Conservation (phyloP, 169 alveolate species). For the Eimeria sp. region DNA sequence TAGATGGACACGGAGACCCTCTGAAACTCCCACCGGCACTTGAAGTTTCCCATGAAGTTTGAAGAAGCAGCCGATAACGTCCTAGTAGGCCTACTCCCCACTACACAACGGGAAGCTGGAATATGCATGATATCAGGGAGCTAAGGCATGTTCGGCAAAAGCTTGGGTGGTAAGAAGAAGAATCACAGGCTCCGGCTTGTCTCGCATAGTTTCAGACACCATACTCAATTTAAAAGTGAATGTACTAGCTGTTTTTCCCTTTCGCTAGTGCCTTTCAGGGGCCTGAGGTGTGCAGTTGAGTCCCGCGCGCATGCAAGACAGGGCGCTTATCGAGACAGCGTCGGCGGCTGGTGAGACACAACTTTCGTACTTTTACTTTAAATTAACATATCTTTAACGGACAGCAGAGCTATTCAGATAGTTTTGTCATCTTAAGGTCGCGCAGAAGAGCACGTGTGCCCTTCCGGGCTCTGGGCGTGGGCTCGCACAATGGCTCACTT, state of each 20-base stretch:
- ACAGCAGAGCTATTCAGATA: not conserved
- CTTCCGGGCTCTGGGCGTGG: not conserved
- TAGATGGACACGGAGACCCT: not conserved
- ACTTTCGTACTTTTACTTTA: not conserved
- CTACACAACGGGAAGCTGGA: slow-evolving; percentile 2
- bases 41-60: not conserved
- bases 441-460: not conserved
- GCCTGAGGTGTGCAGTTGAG: not conserved
- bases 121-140: not conserved
- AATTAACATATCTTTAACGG: not conserved
- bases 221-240: not conserved
- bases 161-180: not conserved
- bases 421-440: not conserved
- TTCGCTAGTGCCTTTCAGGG: not conserved
- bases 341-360: not conserved
- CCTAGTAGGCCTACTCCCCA: not conserved
- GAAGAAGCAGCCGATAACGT: not conserved
- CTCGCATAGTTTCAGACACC: not conserved
- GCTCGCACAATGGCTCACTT: slow-evolving; percentile 13
- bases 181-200: not conserved
- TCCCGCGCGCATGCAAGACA: slow-evolving; percentile 24
- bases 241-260: not conserved
- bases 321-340: not conserved
- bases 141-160: not conserved
- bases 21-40: not conserved